Conservation (phyloP, 768 basidiomycete species). For the Butyriboletus loyo region DNA sequence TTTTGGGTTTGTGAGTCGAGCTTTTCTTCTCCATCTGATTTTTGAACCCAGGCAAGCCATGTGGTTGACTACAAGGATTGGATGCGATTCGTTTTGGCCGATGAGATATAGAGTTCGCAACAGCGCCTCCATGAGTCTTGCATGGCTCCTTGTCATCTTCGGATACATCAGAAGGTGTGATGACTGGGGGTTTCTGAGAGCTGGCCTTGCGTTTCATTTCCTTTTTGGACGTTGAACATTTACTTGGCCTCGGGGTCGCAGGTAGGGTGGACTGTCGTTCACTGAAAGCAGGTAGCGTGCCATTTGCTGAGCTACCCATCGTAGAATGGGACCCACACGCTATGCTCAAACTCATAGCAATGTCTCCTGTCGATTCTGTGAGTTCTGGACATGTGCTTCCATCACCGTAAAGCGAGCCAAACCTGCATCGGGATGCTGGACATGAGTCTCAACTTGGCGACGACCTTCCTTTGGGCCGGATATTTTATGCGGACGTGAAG, state of each 20-base stretch:
- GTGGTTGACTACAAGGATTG: background rate
- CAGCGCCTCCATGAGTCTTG: background rate
- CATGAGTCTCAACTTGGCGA: background rate
- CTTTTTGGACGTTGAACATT: background rate
- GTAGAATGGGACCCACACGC: background rate
- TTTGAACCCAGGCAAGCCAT: background rate
- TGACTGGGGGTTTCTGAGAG: conserved; percentile 18
- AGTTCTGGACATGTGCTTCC: background rate
- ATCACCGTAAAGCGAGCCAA: background rate
- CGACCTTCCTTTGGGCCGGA: background rate
- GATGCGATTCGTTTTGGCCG: conserved; percentile 12
- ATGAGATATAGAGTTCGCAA: conserved; percentile 1
- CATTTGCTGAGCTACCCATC: background rate
- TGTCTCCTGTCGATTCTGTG: background rate
- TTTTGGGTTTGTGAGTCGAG: background rate
- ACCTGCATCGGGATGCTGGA: conserved; percentile 9
- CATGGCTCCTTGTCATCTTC: conserved; percentile 18
- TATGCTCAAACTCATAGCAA: background rate
- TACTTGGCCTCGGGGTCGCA: background rate
- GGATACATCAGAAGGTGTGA: conserved; percentile 20
- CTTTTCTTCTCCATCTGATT: background rate
- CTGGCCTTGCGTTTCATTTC: conserved; percentile 23
- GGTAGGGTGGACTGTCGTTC: background rate
- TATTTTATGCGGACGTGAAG: background rate
- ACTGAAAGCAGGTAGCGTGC: background rate